Evolutionary conservation across 148 eudicot genomes (phyloP), one percentile per base, ranked within the genome.

Genomic region (Rhododendron williamsianum): DNA sequence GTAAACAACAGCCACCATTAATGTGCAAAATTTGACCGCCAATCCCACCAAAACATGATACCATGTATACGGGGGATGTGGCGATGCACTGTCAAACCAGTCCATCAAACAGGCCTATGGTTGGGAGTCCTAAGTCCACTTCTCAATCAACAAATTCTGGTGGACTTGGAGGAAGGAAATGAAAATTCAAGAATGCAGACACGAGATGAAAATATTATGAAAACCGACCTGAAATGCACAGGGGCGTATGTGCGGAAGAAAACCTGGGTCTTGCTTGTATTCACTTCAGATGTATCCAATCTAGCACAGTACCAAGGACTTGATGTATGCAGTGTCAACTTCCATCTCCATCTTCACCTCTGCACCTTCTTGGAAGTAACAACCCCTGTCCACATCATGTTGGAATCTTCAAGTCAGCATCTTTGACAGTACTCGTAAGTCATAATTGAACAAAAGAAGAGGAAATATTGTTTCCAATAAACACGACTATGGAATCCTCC

Each of bases 211-310:
- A 2, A 23, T 60, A 48, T 41, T 19, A 4, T 3, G 2, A 27
- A 81, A 65, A 83, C 87, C 52, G 81, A 96, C 99, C 99, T 96
- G 95, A 94, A 96, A 91, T 96, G 99, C n/a, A 95, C 98, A 19
- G 98, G 98, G 73, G 99, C 94, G 82, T 91, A 96, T 76, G 98
- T 93, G 58, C 99, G 97, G 85, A 95, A 95, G 88, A 93, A 93
- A 65, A 96, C 93, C 54, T 90, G 95, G 46, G 97, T 95, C 87
- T 90, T 93, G 87, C 71, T 90, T 38, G 91, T 89, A 84, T 95
- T 91, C 51, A 96, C 92, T 83, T 96, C 92, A 51, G 91, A 9
- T 88, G 86, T 72, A 96, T 89, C 98, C 97, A 96, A 74, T 90
- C 87, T 58, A 91, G 18, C 46, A 96, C 97, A 35, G 98, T 96